Evolutionary conservation across 805 yeast species (phyloP).

Genomic region (Metschnikowia picachoensis): DNA sequence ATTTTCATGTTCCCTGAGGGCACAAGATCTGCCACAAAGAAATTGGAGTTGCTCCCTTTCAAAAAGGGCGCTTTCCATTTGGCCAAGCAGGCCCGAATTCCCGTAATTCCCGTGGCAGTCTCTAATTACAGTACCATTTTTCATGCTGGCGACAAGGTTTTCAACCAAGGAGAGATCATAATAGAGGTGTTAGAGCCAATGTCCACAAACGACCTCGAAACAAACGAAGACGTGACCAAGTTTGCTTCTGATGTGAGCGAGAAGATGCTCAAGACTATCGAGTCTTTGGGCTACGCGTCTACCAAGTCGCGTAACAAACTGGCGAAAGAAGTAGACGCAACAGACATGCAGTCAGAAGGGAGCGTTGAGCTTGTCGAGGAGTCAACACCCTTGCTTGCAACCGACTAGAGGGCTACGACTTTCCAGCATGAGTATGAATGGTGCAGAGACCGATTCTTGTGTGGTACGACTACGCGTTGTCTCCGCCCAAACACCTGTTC

Average conservation of each 20-base stretch:
- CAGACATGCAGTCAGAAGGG: slow-evolving; percentile 10
- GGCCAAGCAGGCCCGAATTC: slow-evolving; percentile 89
- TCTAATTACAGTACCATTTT: slow-evolving; percentile 78
- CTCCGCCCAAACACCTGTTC: no score
- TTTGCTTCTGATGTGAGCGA: slow-evolving; percentile 56
- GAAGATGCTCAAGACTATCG: slow-evolving; percentile 47
- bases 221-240: slow-evolving; percentile 64
- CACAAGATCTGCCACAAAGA: slow-evolving; percentile 75
- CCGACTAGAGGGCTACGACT: slow-evolving; percentile 4
- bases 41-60: slow-evolving; percentile 74
- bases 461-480: no score
- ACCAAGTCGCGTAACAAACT: slow-evolving; percentile 4
- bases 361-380: slow-evolving; percentile 18
- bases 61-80: slow-evolving; percentile 98
- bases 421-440: not conserved
- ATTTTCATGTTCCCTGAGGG: slow-evolving; percentile 97
- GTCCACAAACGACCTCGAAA: slow-evolving; percentile 57
- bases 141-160: slow-evolving; percentile 56
- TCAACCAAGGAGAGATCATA: slow-evolving; percentile 71
- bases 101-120: slow-evolving; percentile 84
- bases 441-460: no score
- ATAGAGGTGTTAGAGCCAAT: slow-evolving; percentile 82
- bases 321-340: not conserved
- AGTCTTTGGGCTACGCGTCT: slow-evolving; percentile 39
- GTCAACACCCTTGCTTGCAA: slow-evolving; percentile 16